Evolutionary conservation across 2,329 filamentous ascomycete species (phyloP).

Genomic region (Aciculosporium take): DNA sequence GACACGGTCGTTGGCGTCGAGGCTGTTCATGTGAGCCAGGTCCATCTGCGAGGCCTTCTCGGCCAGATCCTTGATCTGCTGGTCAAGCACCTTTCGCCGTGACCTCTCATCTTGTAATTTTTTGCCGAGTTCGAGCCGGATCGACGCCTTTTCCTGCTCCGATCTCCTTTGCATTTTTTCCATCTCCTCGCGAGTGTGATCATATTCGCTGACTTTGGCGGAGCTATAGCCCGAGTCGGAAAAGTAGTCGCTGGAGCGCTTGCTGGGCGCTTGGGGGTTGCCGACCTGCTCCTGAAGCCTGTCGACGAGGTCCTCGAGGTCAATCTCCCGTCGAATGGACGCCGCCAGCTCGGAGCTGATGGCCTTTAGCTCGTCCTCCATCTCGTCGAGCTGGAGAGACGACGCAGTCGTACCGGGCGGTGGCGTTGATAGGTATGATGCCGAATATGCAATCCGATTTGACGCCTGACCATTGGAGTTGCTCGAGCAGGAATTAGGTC

Average conservation of each 20-base stretch:
- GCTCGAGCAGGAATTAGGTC: slow-evolving; percentile 4
- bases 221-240: slow-evolving; percentile 90
- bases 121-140: slow-evolving; percentile 70
- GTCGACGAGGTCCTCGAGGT: slow-evolving; percentile 88
- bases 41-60: slow-evolving; percentile 56
- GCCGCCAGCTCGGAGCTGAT: slow-evolving; percentile 85
- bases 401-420: slow-evolving; percentile 24
- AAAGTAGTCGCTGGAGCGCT: slow-evolving; percentile 91
- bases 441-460: slow-evolving; percentile 33
- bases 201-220: slow-evolving; percentile 56
- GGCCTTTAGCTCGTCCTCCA: slow-evolving; percentile 87
- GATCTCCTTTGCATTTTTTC: slow-evolving; percentile 69
- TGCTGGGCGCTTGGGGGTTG: slow-evolving; percentile 42
- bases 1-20: slow-evolving; percentile 46
- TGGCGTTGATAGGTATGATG: slow-evolving; percentile 38
- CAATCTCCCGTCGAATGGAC: slow-evolving; percentile 91
- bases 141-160: slow-evolving; percentile 80
- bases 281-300: slow-evolving; percentile 64
- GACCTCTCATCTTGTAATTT: slow-evolving; percentile 79
- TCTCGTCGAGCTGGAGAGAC: slow-evolving; percentile 55
- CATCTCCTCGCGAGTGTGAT: slow-evolving; percentile 54
- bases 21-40: slow-evolving; percentile 37
- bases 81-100: slow-evolving; percentile 61
- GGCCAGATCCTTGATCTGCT: slow-evolving; percentile 70
- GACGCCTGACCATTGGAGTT: slow-evolving; percentile 27